Base-by-base conservation (phyloP, 225 moss, liverwort and hornwort species). In the Pleurozium schreberi region DNA sequence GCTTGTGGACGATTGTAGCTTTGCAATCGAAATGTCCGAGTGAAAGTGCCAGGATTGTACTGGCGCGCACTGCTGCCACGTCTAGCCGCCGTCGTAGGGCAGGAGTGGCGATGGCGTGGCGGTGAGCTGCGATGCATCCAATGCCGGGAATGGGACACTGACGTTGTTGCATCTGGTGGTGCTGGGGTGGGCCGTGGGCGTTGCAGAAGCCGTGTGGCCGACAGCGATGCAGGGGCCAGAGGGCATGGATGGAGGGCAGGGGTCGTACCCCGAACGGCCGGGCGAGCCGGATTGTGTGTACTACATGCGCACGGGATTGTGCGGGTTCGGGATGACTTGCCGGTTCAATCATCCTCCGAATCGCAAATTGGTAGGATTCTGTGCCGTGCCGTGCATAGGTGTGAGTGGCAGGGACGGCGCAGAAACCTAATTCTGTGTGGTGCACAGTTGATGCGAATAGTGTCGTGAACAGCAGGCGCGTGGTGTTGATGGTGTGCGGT, bases 231-330 rank as follows among this genome's bases (percentile, higher is more conserved):
- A 93, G 95, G 93, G 95, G 89, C 95, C 92, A 83, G 97, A 96
- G 89, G 98, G 96, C 87, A 94, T 99, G 96, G 97, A 99, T 89
- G 95, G 93, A 84, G 90, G 93, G 40, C 98, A 96, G 85, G 98
- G 96, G 66, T 95, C 91, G 64, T 99, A 94, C 89, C 98, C 98
- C 70, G 98, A 99, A 85, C 96, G 98, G 88, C 95, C 93, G 50
- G 96, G 96, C 88, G 98, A 99, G 96, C 97, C 95, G 85, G 98
- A 99, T 93, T 99, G 98, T 84, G 94, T 96, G 87, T 99, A 96
- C 81, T 99, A 99, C 90, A 99, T 99, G 97, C 97, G 99, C 88
- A 99, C 99, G 70, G 96, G 97, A 58, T 93, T 96, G 86, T 99
- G 99, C 92, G 96, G 97, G 90, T 99, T 97, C 91, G 95, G 96